A percentile compares a stretch with the other conserved stretches of the same genome.
These are phyloP conservation scores for Kwoniella heveanensis DNA, from an alignment of 768 basidiomycete species.

Conservation along the genomic window DNA sequence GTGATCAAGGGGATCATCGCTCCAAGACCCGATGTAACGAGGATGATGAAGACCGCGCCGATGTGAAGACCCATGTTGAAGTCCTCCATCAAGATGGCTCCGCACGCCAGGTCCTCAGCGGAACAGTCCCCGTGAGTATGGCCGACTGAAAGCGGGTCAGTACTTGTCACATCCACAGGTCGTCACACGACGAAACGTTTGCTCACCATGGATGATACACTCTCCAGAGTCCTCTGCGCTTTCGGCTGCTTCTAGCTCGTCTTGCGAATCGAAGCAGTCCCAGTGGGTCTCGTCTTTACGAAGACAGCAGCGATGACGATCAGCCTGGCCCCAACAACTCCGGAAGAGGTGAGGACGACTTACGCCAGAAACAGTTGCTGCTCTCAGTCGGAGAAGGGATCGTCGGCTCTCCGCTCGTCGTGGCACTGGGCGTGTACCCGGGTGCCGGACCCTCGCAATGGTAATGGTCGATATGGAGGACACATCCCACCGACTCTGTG, in stretches of 20 bases:
- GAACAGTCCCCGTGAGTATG: slow-evolving; percentile 51
- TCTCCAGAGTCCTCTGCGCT: slow-evolving; percentile 19
- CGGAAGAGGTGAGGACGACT: too few species aligned
- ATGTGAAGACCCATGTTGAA: slow-evolving; percentile 49
- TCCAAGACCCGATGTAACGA: slow-evolving; percentile 42
- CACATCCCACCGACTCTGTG: slow-evolving; percentile 28
- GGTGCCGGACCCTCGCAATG: slow-evolving; percentile 32
- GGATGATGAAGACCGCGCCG: slow-evolving; percentile 47
- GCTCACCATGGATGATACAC: slow-evolving; percentile 43
- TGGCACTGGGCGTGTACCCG: slow-evolving; percentile 8
- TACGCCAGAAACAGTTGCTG: slow-evolving; percentile 38
- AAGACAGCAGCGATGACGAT: not conserved
- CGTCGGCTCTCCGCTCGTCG: slow-evolving; percentile 17
- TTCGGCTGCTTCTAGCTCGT: slow-evolving; percentile 25
- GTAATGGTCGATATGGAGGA: slow-evolving; percentile 35
- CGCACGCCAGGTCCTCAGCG: slow-evolving; percentile 39
- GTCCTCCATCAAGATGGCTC: slow-evolving; percentile 30
- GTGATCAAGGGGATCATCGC: slow-evolving; percentile 45
- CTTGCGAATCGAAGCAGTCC: slow-evolving; percentile 38
- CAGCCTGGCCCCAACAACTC: not conserved
- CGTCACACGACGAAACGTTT: too few species aligned
- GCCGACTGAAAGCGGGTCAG: slow-evolving; percentile 29
- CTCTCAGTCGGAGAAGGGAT: slow-evolving; percentile 37
- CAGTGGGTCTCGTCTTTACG: slow-evolving; percentile 37
- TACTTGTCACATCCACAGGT: too few species aligned